Evolutionary conservation across 1,139 yeast species (phyloP).

Genomic region (Eremothecium cymbalariae): DNA sequence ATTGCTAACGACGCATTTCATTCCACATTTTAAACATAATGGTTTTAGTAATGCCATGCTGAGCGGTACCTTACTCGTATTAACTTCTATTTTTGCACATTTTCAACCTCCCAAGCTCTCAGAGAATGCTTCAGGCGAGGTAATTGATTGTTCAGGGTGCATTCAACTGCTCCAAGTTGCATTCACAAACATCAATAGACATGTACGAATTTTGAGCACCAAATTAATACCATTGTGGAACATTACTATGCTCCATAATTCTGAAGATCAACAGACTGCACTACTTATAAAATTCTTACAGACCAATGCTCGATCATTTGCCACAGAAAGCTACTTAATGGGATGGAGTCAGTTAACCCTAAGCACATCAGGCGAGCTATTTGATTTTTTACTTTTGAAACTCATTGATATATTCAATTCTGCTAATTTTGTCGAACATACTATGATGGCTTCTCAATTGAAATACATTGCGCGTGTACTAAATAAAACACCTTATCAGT

Average conservation of each 20-base stretch:
- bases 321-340: slow-evolving; percentile 23
- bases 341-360: slow-evolving; percentile 27
- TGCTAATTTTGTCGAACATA: slow-evolving; percentile 24
- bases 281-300: slow-evolving; percentile 23
- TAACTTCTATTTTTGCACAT: slow-evolving; percentile 43
- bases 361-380: slow-evolving; percentile 27
- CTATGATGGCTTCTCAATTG: slow-evolving; percentile 29
- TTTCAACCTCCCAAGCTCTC: slow-evolving; percentile 38
- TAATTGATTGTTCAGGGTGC: slow-evolving; percentile 2
- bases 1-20: slow-evolving; percentile 21
- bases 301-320: slow-evolving; percentile 11
- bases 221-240: slow-evolving; percentile 30
- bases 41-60: slow-evolving; percentile 26
- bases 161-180: slow-evolving; percentile 24
- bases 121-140: neutral
- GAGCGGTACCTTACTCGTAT: slow-evolving; percentile 39
- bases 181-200: slow-evolving; percentile 39
- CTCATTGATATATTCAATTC: slow-evolving; percentile 28
- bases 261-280: slow-evolving; percentile 24
- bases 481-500: slow-evolving; percentile 52
- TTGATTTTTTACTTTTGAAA: slow-evolving; percentile 27
- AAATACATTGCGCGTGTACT: slow-evolving; percentile 35
- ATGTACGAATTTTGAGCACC: slow-evolving; percentile 43
- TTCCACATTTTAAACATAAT: slow-evolving; percentile 17
- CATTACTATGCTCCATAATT: slow-evolving; percentile 17